Evolutionary conservation across 164 flowering plant species (phyloP), one percentile per base, ranked within the genome.

Genomic region (Macadamia tetraphylla): DNA sequence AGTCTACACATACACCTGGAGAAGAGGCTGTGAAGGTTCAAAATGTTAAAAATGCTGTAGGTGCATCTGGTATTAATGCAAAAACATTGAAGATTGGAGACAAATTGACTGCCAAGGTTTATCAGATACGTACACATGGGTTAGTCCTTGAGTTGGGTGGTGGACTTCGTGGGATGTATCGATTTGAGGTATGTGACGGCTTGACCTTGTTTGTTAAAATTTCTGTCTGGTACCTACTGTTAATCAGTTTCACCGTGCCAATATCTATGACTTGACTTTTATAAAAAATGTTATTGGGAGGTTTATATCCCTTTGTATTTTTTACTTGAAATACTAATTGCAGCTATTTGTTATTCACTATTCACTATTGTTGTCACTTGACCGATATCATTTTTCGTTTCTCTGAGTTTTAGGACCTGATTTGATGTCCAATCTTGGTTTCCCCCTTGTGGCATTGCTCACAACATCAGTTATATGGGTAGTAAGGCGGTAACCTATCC

Each of bases 121-220:
- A 74, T 76, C 88, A 92, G 82, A 71, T 90, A 67, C 99, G 97
- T 57, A 73, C 83, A 4, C 92, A 69, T 60, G 99, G 99, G 31
- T 71, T 94, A 65, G 92, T 95, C 52, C 91, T 95, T 73, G 89
- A 92, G 79, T 79, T 92, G 85, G 93, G 90, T 40, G 81, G 84
- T 68, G 91, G 88, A 70, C 66, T 90, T 63, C 87, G 81, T 64
- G 99, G 96, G 60, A 90, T 92, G 97, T 87, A 82, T 67, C 80
- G 81, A 46, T 92, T 88, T 83, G 86, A 92, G 96, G 99, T 95
- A 81, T 63, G 66, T 60, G 29, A 35, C 40, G 57, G 30, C 10
- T 14, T 18, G 44, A 58, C 8, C 51, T 52, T 30, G 64, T 15
- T 52, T n/a, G 10, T 42, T 58, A 55, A n/a, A 31, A 40, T 31